Evolutionary conservation across 441 rosid species (phyloP).

Genomic region (Adansonia grandidieri): DNA sequence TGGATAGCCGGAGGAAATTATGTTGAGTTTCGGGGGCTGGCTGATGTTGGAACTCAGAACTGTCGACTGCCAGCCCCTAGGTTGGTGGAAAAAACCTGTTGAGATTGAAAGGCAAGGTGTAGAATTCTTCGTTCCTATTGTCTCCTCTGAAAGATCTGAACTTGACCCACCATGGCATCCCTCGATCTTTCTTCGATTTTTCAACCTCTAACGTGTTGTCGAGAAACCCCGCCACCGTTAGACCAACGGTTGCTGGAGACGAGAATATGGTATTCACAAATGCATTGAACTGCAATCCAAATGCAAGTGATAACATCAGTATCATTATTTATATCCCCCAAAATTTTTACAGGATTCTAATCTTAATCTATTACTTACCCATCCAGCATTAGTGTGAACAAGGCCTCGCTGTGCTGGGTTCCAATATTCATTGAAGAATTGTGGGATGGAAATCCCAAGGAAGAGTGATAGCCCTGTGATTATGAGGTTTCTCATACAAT

Average conservation of each 20-base stretch:
- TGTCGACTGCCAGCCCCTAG: slow-evolving; percentile 18
- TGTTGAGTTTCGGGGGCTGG: no score
- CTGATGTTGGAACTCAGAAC: neutral
- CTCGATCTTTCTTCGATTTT: slow-evolving; percentile 65
- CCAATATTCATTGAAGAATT: slow-evolving; percentile 61
- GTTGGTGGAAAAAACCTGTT: slow-evolving; percentile 76
- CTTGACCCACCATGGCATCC: slow-evolving; percentile 86
- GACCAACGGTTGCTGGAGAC: slow-evolving; percentile 59
- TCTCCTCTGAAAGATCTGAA: slow-evolving; percentile 69
- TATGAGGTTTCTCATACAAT: slow-evolving; percentile 65
- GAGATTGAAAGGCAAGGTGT: slow-evolving; percentile 71
- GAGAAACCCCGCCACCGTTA: slow-evolving; percentile 58
- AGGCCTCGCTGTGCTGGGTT: slow-evolving; percentile 49
- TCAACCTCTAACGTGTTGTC: slow-evolving; percentile 68
- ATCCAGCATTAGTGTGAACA: slow-evolving; percentile 63
- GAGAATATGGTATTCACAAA: slow-evolving; percentile 66
- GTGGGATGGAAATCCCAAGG: slow-evolving; percentile 65
- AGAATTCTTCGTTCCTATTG: slow-evolving; percentile 72
- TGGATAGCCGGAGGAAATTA: no score
- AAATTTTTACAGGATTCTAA: no score
- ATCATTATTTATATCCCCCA: no score
- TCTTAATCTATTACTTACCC: slow-evolving; percentile 41
- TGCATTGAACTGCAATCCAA: slow-evolving; percentile 51
- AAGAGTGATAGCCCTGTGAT: slow-evolving; percentile 67
- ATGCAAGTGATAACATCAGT: no score